phyloP scores from a whole-genome alignment of 805 yeast genomes.

The Kregervanrija pseudodelftensis region DNA sequence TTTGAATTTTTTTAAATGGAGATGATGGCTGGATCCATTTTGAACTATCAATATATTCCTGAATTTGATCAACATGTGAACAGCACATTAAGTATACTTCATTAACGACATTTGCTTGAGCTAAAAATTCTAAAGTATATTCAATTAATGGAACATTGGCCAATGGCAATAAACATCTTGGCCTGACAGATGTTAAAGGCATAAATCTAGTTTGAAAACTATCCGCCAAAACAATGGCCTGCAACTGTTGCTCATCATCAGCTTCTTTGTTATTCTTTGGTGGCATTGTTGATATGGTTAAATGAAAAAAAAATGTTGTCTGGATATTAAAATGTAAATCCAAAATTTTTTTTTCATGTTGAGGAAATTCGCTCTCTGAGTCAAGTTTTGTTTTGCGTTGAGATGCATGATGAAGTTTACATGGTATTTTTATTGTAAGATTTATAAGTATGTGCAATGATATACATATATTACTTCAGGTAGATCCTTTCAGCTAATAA shows the following conservation, averaged over 20 bases:
- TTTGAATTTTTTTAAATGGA: constrained; percentile 71
- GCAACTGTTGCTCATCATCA: constrained; percentile 67
- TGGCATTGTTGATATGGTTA: constrained; percentile 11
- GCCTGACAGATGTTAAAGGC: constrained; percentile 82
- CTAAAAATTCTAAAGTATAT: constrained; percentile 89
- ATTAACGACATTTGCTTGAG: constrained; percentile 71
- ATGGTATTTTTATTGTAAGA: no score
- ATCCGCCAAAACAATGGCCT: constrained; percentile 92
- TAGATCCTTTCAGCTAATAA: no score
- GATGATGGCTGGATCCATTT: constrained; percentile 65
- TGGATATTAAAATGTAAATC: not conserved
- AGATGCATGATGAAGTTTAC: no score
- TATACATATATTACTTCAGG: no score
- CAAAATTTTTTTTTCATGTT: not conserved
- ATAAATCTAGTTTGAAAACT: constrained; percentile 86
- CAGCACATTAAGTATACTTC: constrained; percentile 90
- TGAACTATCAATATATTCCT: constrained; percentile 66
- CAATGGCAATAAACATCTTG: constrained; percentile 86
- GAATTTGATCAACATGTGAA: constrained; percentile 84
- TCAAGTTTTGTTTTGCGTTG: no score
- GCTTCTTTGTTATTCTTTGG: constrained; percentile 17
- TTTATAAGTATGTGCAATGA: no score
- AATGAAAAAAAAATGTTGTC: not conserved
- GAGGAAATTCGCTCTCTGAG: no score
- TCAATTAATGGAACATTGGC: constrained; percentile 93